These are phyloP conservation scores for Patellifolia procumbens DNA, from an alignment of 179 eudicot species.

Conservation along the genomic window DNA sequence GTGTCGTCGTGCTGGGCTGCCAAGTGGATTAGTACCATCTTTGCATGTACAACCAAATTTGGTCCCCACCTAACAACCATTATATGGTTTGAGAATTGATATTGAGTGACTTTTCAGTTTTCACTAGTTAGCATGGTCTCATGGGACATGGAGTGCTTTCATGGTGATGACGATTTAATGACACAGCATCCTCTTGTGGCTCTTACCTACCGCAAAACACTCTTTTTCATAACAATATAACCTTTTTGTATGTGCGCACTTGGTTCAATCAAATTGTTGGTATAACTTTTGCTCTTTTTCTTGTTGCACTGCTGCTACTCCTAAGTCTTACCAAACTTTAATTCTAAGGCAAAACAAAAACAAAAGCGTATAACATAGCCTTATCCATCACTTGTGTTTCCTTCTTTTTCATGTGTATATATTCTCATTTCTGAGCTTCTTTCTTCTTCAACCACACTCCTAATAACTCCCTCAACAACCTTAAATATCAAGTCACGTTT, in stretches of 20 bases:
- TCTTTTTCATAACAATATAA: not conserved
- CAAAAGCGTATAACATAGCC: not conserved
- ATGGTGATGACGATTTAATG: conserved; percentile 17
- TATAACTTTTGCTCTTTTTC: not conserved
- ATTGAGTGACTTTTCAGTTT: not conserved
- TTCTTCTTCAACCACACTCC: not conserved
- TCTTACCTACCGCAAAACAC: conserved; percentile 21
- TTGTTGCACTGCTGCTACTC: not conserved
- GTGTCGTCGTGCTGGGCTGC: too few species aligned
- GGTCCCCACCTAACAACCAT: too few species aligned
- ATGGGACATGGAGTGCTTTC: not conserved
- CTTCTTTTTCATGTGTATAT: not conserved
- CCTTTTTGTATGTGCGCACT: not conserved
- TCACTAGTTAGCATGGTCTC: too few species aligned
- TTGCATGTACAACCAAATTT: too few species aligned
- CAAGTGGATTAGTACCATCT: too few species aligned
- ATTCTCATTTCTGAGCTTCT: not conserved
- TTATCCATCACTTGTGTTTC: not conserved
- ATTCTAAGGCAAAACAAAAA: not conserved
- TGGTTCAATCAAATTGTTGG: not conserved
- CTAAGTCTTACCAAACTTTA: conserved; percentile 3
- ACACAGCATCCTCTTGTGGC: not conserved
- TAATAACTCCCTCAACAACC: not conserved
- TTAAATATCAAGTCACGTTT: not conserved
- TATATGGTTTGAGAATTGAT: too few species aligned